These are phyloP conservation scores for Yamadazyma diospyri DNA, from an alignment of 1,139 yeast species.

Conservation along the genomic window DNA sequence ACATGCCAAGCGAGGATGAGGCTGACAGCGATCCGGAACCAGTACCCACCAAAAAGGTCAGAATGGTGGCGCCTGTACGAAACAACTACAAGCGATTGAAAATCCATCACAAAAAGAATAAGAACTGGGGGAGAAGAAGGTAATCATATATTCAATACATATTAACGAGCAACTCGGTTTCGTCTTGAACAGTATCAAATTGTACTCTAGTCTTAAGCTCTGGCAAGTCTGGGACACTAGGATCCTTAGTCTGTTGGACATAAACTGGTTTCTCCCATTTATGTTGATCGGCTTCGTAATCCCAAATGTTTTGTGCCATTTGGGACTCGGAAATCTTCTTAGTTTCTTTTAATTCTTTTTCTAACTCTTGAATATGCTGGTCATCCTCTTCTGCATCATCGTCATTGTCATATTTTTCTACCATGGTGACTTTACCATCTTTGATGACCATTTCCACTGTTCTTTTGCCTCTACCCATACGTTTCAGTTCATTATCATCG, in stretches of 20 bases:
- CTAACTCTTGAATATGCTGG: conserved; percentile 20
- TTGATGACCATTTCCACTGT: conserved; percentile 74
- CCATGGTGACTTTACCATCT: conserved; percentile 74
- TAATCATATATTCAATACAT: conserved; percentile 5
- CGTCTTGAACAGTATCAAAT: conserved; percentile 12
- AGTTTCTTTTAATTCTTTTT: conserved; percentile 17
- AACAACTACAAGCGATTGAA: conserved; percentile 40
- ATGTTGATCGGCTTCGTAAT: conserved; percentile 47
- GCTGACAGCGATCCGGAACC: conserved; percentile 19
- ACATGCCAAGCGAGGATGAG: conserved; percentile 16
- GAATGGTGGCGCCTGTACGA: conserved; percentile 34
- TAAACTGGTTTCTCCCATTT: conserved; percentile 55
- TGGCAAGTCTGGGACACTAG: not conserved
- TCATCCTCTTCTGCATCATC: conserved; percentile 19
- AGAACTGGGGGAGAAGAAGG: conserved; percentile 12
- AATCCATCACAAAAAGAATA: conserved; percentile 32
- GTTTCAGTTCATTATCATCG: conserved; percentile 53
- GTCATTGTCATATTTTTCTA: conserved; percentile 27
- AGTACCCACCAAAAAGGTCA: conserved; percentile 11
- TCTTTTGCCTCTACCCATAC: conserved; percentile 70
- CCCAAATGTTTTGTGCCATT: conserved; percentile 44
- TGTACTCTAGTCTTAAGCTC: conserved; percentile 17
- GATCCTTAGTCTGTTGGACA: conserved; percentile 3
- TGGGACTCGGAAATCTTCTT: conserved; percentile 16
- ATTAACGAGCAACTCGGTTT: conserved; percentile 13